These are phyloP conservation scores for Chimonanthus praecox DNA, from an alignment of 164 flowering plant genomes.

Conservation along the genomic window DNA sequence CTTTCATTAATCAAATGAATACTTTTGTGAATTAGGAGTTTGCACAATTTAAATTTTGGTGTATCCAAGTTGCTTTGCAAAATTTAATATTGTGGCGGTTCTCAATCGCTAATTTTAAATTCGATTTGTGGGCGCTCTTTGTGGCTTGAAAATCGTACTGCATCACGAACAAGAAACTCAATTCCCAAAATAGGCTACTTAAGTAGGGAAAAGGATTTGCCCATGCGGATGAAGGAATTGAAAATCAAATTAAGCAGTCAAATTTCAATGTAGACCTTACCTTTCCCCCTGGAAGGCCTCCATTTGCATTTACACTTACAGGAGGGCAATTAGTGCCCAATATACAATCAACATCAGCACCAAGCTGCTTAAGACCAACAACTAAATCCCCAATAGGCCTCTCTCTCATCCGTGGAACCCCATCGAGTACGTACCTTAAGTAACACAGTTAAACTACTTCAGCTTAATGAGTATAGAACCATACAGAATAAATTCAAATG, in stretches of 20 bases:
- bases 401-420: conserved; percentile 98
- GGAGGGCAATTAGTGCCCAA: conserved; percentile 95
- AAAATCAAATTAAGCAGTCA: neutral
- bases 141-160: too few relatives aligned
- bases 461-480: neutral
- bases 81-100: too few relatives aligned
- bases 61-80: neutral
- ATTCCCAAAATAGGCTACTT: neutral
- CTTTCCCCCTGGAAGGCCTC: conserved; percentile 99
- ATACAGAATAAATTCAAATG: neutral
- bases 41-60: too few relatives aligned
- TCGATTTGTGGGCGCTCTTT: too few relatives aligned
- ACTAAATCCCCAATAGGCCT: conserved; percentile 96
- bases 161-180: neutral
- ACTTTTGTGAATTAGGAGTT: too few relatives aligned
- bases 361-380: conserved; percentile 92
- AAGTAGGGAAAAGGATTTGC: neutral
- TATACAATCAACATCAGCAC: conserved; percentile 86
- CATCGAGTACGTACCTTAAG: conserved; percentile 90
- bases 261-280: conserved; percentile 26
- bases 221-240: neutral
- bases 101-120: too few relatives aligned
- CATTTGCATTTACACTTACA: conserved; percentile 73
- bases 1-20: too few relatives aligned
- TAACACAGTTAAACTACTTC: neutral